phyloP scores from a whole-genome alignment of 352 stramenopile genomes.

The Globisporangium acanthophoron region DNA sequence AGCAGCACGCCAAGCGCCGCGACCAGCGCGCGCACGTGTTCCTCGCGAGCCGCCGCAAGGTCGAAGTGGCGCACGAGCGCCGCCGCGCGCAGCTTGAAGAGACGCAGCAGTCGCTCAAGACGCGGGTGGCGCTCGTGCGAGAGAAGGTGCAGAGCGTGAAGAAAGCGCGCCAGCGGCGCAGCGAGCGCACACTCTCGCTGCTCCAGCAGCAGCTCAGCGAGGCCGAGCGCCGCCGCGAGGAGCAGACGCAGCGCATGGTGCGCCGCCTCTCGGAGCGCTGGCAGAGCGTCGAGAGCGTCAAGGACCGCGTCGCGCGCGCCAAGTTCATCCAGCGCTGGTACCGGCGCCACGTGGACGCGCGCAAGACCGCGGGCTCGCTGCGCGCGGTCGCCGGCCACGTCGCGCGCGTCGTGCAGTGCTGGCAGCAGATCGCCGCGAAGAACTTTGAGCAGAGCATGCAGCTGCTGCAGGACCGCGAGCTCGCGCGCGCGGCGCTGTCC shows the following conservation, averaged over 20 bases:
- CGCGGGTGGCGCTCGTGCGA: slow-evolving; percentile 32
- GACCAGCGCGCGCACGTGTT: slow-evolving; percentile 31
- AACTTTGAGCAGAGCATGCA: slow-evolving; percentile 62
- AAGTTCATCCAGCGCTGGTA: slow-evolving; percentile 82
- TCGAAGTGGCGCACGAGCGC: slow-evolving; percentile 40
- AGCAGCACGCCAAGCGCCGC: slow-evolving; percentile 43
- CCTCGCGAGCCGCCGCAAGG: slow-evolving; percentile 29
- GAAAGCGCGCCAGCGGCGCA: slow-evolving; percentile 31
- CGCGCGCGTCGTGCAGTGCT: slow-evolving; percentile 34
- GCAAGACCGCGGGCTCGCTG: slow-evolving; percentile 31
- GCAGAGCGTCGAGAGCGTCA: slow-evolving; percentile 66
- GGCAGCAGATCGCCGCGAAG: slow-evolving; percentile 26
- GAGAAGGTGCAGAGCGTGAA: slow-evolving; percentile 56
- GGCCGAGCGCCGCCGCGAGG: slow-evolving; percentile 39
- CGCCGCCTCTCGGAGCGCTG: slow-evolving; percentile 44
- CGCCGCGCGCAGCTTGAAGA: slow-evolving; percentile 36
- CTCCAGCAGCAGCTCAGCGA: slow-evolving; percentile 46
- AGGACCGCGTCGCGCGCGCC: slow-evolving; percentile 45
- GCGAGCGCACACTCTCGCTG: slow-evolving; percentile 23
- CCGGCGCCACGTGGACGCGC: slow-evolving; percentile 37
- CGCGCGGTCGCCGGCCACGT: slow-evolving; percentile 30
- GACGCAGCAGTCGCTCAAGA: slow-evolving; percentile 42
- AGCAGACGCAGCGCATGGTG: slow-evolving; percentile 48
- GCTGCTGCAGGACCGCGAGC: slow-evolving; percentile 49
- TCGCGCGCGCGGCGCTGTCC: slow-evolving; percentile 41